phyloP scores from a whole-genome alignment of 257 asterid species.

The Cordia subcordata region DNA sequence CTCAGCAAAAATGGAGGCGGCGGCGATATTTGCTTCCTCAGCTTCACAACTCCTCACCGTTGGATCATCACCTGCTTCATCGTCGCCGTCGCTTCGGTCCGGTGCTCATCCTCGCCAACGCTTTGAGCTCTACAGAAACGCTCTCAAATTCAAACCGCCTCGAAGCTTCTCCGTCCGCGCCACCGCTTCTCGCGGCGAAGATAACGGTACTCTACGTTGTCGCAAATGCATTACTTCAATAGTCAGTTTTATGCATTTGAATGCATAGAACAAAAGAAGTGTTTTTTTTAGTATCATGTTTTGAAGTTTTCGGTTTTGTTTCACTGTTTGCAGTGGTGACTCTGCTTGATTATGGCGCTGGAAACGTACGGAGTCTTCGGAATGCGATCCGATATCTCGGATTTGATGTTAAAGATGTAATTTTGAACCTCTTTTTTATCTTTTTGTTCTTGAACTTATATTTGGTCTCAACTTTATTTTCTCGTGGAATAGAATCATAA shows the following conservation, averaged over 20 bases:
- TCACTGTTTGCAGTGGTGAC: constrained; percentile 56
- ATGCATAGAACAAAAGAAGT: no score
- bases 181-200: constrained; percentile 40
- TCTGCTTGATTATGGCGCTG: constrained; percentile 96
- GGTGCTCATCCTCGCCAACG: constrained; percentile 25
- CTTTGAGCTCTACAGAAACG: constrained; percentile 13
- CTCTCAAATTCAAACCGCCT: constrained; percentile 36
- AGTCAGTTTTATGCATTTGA: neutral
- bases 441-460: neutral
- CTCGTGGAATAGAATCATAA: neutral
- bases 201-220: constrained; percentile 6
- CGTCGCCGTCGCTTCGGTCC: constrained; percentile 24
- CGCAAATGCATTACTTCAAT: no score
- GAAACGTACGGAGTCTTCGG: constrained; percentile 88
- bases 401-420: constrained; percentile 72
- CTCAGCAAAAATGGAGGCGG: constrained; percentile 44
- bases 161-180: constrained; percentile 53
- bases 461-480: neutral
- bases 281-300: neutral
- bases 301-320: neutral
- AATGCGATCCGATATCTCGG: constrained; percentile 85
- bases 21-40: constrained; percentile 25
- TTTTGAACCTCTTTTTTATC: neutral
- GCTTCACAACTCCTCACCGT: constrained; percentile 23
- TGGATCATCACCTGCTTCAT: constrained; percentile 11